phyloP scores from a whole-genome alignment of 2,329 filamentous ascomycete species.

The Hypoxylon sp. region DNA sequence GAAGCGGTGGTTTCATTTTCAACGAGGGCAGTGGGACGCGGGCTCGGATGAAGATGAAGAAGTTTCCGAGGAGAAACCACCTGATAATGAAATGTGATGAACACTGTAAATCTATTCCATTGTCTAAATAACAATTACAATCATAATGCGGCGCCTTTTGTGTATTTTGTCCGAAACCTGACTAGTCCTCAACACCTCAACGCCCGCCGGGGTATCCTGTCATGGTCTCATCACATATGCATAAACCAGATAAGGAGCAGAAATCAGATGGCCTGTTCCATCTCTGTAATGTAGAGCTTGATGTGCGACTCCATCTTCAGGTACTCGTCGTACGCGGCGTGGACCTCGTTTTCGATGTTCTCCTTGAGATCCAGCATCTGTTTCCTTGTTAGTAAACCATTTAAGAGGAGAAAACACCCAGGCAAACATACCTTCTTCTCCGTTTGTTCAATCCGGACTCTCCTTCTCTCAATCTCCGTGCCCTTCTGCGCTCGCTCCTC shows the following conservation, averaged over 20 bases:
- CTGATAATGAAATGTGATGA: slow-evolving; percentile 7
- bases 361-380: slow-evolving; percentile 98
- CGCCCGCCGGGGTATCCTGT: slow-evolving; percentile 61
- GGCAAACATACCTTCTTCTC: slow-evolving; percentile 87
- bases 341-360: slow-evolving; percentile 95
- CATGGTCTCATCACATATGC: slow-evolving; percentile 52
- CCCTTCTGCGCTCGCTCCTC: slow-evolving; percentile 90
- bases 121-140: slow-evolving; percentile 15
- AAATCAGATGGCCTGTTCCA: slow-evolving; percentile 85
- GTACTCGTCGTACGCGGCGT: slow-evolving; percentile 92
- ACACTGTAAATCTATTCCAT: slow-evolving; percentile 25
- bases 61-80: neutral
- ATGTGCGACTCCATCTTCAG: slow-evolving; percentile 98
- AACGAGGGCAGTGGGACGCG: slow-evolving; percentile 56
- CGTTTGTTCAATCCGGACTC: slow-evolving; percentile 96
- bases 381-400: slow-evolving; percentile 46
- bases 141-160: slow-evolving; percentile 15
- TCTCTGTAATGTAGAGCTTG: slow-evolving; percentile 97
- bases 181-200: slow-evolving; percentile 51
- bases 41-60: slow-evolving; percentile 34
- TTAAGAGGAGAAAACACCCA: slow-evolving; percentile 6
- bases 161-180: slow-evolving; percentile 19
- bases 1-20: slow-evolving; percentile 75
- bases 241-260: slow-evolving; percentile 37
- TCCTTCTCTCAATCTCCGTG: slow-evolving; percentile 90